A percentile compares a stretch with the other conserved stretches of the same genome.
Conservation (phyloP, 2,329 filamentous ascomycete species). For the Fusarium devonianum region DNA sequence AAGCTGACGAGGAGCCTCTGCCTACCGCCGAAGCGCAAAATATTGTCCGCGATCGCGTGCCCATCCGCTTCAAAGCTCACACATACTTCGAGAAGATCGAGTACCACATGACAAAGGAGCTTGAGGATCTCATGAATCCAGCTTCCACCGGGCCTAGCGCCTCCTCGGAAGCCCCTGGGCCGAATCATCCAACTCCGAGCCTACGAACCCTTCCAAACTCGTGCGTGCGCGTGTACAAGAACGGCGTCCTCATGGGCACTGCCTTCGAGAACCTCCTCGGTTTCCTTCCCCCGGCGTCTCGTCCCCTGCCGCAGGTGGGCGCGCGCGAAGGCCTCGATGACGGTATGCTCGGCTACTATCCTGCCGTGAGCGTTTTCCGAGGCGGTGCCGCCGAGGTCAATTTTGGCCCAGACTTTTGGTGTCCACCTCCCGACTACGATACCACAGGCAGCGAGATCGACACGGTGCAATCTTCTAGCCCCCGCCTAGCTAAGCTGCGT, state of each 20-base stretch:
- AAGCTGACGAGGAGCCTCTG: conserved; percentile 63
- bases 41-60: conserved; percentile 92
- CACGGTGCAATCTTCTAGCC: conserved; percentile 47
- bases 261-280: conserved; percentile 87
- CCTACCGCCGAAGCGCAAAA: conserved; percentile 70
- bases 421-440: conserved; percentile 70
- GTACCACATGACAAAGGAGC: conserved; percentile 84
- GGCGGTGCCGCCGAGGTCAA: conserved; percentile 92
- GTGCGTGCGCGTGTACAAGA: conserved; percentile 90
- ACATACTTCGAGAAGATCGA: conserved; percentile 94
- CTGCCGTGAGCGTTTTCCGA: conserved; percentile 88
- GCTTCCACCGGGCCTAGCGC: conserved; percentile 56
- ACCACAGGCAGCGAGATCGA: conserved; percentile 57
- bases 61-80: conserved; percentile 91
- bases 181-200: conserved; percentile 75
- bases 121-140: conserved; percentile 83
- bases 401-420: conserved; percentile 95
- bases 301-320: conserved; percentile 73
- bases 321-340: conserved; percentile 90
- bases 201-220: conserved; percentile 87
- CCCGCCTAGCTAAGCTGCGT: conserved; percentile 51
- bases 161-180: conserved; percentile 68
- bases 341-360: conserved; percentile 94
- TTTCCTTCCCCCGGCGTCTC: conserved; percentile 90
- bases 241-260: conserved; percentile 84